These are phyloP conservation scores for Haplographium delicatum DNA, from an alignment of 495 filamentous ascomycete genomes.

Conservation along the genomic window DNA sequence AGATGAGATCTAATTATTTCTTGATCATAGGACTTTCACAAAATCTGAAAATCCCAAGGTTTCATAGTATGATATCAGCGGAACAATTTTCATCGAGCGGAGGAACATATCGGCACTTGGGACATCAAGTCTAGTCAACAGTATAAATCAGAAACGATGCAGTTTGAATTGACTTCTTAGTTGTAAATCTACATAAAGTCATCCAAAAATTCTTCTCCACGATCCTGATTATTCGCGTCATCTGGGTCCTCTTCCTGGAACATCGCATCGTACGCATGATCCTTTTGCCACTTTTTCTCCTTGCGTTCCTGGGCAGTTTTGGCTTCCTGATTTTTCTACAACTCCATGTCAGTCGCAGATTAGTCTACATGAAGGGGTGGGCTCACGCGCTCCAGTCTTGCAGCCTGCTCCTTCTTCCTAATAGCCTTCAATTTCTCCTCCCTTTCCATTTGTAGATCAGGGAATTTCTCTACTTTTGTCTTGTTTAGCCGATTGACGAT, in stretches of 20 bases:
- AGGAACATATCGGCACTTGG: too few species aligned
- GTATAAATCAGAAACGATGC: too few species aligned
- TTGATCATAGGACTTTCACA: too few species aligned
- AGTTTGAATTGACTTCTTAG: too few species aligned
- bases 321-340: conserved; percentile 74
- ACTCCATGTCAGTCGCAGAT: not conserved
- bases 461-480: conserved; percentile 80
- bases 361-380: not conserved
- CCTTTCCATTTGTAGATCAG: conserved; percentile 74
- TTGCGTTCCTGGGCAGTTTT: conserved; percentile 69
- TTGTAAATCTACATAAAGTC: conserved; percentile 62
- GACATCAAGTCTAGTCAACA: too few species aligned
- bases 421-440: conserved; percentile 66
- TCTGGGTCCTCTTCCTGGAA: conserved; percentile 64
- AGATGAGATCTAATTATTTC: too few species aligned
- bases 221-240: conserved; percentile 62
- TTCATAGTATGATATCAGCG: too few species aligned
- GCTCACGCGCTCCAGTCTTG: conserved; percentile 59
- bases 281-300: conserved; percentile 88
- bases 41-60: too few species aligned
- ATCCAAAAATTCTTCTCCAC: conserved; percentile 56
- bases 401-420: conserved; percentile 61
- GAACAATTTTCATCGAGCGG: too few species aligned
- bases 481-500: conserved; percentile 97
- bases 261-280: conserved; percentile 89